These are phyloP conservation scores for Pythium guiyangense DNA, from an alignment of 352 stramenopile genomes.

Conservation along the genomic window DNA sequence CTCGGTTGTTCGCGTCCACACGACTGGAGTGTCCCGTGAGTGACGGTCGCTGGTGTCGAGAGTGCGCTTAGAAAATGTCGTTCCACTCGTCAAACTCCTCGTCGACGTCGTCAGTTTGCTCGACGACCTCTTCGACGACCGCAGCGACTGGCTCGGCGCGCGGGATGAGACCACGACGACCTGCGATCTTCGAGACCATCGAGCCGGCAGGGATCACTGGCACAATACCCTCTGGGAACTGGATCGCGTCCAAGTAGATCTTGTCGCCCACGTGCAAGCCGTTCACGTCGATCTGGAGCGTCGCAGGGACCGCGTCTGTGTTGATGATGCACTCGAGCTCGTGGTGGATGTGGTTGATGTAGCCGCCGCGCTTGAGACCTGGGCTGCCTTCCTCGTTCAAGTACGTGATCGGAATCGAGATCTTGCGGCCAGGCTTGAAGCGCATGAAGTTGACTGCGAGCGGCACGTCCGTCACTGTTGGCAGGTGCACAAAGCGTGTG, in stretches of 20 bases:
- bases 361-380: slow-evolving; percentile 93
- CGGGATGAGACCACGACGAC: slow-evolving; percentile 80
- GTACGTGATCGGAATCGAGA: slow-evolving; percentile 90
- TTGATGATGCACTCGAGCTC: slow-evolving; percentile 77
- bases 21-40: no score
- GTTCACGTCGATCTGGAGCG: slow-evolving; percentile 82
- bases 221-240: slow-evolving; percentile 72
- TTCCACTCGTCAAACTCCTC: slow-evolving; percentile 88
- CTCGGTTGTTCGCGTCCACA: neutral
- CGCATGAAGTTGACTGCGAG: slow-evolving; percentile 91
- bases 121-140: slow-evolving; percentile 58
- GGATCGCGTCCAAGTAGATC: slow-evolving; percentile 73
- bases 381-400: slow-evolving; percentile 92
- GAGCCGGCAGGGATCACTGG: slow-evolving; percentile 54
- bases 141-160: slow-evolving; percentile 60
- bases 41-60: no score
- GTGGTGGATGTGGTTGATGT: slow-evolving; percentile 90
- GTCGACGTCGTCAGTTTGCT: slow-evolving; percentile 51
- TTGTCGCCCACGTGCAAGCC: slow-evolving; percentile 83
- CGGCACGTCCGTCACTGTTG: slow-evolving; percentile 66
- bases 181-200: slow-evolving; percentile 83
- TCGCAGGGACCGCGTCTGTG: slow-evolving; percentile 69
- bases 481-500: no score
- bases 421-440: slow-evolving; percentile 87
- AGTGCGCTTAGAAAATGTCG: slow-evolving; percentile 76